A percentile compares a stretch with the other conserved stretches of the same genome.
These are phyloP conservation scores for Phyllosticta citriasiana DNA, from an alignment of 2,329 filamentous ascomycete species.

Conservation along the genomic window DNA sequence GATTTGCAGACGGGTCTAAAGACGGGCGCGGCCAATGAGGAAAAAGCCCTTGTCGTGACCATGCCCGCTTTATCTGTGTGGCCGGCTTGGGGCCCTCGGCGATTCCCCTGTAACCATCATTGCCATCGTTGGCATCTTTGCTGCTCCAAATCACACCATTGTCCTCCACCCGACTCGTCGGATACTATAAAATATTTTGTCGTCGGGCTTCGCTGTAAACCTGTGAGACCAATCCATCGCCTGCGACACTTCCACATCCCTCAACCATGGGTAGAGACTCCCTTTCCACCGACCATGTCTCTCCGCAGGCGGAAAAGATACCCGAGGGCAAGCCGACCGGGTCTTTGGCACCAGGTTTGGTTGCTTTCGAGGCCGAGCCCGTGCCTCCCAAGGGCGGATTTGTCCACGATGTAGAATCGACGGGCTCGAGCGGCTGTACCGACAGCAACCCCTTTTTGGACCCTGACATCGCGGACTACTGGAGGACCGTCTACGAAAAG, in stretches of 20 bases:
- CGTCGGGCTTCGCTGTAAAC: background rate
- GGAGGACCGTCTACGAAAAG: constrained; percentile 19
- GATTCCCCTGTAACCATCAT: constrained; percentile 6
- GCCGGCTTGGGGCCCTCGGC: constrained; percentile 2
- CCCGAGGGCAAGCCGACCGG: background rate
- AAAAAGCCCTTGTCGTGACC: background rate
- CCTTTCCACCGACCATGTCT: constrained; percentile 2
- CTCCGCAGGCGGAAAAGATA: background rate
- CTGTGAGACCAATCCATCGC: background rate
- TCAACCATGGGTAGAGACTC: constrained; percentile 4
- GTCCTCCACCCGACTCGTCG: background rate
- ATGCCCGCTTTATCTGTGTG: constrained; percentile 4
- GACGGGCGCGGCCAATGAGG: background rate
- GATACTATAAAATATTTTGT: constrained; percentile 1
- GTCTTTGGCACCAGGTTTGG: background rate
- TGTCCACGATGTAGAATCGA: background rate
- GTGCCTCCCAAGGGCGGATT: constrained; percentile 3
- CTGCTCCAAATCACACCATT: constrained; percentile 9
- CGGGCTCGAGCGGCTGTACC: background rate
- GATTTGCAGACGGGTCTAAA: background rate
- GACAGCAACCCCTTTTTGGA: constrained; percentile 16
- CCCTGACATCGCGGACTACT: constrained; percentile 17
- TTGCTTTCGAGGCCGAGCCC: background rate
- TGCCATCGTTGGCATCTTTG: constrained; percentile 8
- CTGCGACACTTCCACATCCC: background rate